phyloP scores from a whole-genome alignment of 257 asterid species.

The Lantana camara region DNA sequence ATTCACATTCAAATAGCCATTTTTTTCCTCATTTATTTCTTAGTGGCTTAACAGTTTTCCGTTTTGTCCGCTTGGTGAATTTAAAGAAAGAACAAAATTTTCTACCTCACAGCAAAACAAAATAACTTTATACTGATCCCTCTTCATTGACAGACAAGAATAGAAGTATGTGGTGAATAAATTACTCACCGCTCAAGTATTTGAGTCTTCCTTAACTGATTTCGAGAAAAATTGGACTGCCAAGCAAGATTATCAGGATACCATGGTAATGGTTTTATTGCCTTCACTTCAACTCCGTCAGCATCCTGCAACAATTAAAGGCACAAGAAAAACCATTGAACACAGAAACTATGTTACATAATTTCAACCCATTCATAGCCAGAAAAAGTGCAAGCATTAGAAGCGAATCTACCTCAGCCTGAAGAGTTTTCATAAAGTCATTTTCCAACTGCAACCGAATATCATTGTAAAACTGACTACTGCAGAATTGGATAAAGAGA shows the following conservation, averaged over 20 bases:
- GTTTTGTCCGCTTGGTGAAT: no score
- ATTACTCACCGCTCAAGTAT: constrained; percentile 72
- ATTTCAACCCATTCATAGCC: constrained; percentile 11
- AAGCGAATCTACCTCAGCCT: constrained; percentile 69
- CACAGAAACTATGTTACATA: not conserved
- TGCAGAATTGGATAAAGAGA: constrained; percentile 41
- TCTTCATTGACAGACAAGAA: not conserved
- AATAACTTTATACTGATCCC: constrained; percentile 10
- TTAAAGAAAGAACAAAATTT: not conserved
- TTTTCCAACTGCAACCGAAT: constrained; percentile 77
- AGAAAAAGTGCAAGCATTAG: constrained; percentile 3
- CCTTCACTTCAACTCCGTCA: constrained; percentile 74
- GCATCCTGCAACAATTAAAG: constrained; percentile 48
- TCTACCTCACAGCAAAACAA: constrained; percentile 15
- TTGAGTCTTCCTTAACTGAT: constrained; percentile 86
- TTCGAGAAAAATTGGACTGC: constrained; percentile 95
- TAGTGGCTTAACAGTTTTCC: not conserved
- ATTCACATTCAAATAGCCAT: not conserved
- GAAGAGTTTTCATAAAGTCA: constrained; percentile 77
- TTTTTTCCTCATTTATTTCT: not conserved
- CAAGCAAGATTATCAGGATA: constrained; percentile 96
- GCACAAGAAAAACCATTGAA: not conserved
- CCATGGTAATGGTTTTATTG: constrained; percentile 88
- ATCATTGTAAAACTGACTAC: constrained; percentile 82
- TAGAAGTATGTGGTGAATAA: constrained; percentile 1